These are phyloP conservation scores for Cryptococcus hybrid DNA, from an alignment of 1,284 basidiomycete genomes.

Conservation along the genomic window DNA sequence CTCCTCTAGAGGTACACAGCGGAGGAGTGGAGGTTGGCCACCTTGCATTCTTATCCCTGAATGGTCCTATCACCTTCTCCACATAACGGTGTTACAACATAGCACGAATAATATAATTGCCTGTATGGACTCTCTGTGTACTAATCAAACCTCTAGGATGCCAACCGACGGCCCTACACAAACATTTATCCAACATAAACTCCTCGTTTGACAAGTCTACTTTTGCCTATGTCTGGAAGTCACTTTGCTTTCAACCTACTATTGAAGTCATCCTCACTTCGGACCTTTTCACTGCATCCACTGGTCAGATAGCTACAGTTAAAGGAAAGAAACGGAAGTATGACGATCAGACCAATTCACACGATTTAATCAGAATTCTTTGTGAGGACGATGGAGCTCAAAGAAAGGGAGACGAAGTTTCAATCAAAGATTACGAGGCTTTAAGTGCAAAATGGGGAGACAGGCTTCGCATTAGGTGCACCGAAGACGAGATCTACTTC, in stretches of 20 bases:
- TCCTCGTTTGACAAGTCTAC: background rate
- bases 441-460: constrained; percentile 34
- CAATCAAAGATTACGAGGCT: constrained; percentile 15
- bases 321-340: no score
- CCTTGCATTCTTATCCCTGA: background rate
- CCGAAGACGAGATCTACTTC: constrained; percentile 43
- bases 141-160: background rate
- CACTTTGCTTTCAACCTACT: background rate
- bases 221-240: background rate
- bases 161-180: background rate
- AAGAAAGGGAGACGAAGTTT: background rate
- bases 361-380: background rate
- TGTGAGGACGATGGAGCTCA: background rate
- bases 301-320: no score
- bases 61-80: no score
- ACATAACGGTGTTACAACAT: no score
- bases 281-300: background rate
- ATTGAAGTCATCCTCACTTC: background rate
- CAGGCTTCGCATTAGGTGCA: constrained; percentile 38
- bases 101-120: no score
- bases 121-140: no score
- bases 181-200: background rate
- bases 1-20: background rate
- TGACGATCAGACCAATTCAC: background rate
- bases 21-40: constrained; percentile 14